Evolutionary conservation across 2,329 filamentous ascomycete species (phyloP), one percentile per base, ranked within the genome.

Genomic region (Fonsecaea nubica): DNA sequence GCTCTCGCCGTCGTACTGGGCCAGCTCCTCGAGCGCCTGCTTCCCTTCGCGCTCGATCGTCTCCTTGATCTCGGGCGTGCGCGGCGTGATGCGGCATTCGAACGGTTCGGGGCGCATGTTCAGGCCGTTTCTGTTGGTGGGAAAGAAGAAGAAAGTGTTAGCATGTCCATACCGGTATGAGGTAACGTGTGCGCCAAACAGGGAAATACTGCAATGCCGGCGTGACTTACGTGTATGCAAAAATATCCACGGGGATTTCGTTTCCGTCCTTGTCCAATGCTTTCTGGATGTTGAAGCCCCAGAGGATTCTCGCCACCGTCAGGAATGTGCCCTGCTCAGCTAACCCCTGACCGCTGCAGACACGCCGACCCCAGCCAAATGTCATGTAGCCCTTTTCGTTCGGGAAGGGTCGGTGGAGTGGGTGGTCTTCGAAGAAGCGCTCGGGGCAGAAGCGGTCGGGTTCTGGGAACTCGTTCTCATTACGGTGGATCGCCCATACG

Each of bases 61-160:
- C 62, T 79, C 75, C 2, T 76, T 76, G 60, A 87, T 84, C 65
- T 80, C 79, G 15, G 81, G 78, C 12, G 75, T 82, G 35, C 85
- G 77, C 12, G 85, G 83, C 40, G 76, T 80, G 67, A 87, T 85
- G 61, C 78, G 81, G 63, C 86, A 87, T 63, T 80, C 75, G 71
- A 88, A 88, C 0, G 83, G 82, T 67, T 82, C 79, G 3, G 85
- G 85, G 2, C 85, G 80, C 84, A 86, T 86, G 68, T 87, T 87
- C 30, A 87, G 76, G 1, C 85, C 85, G 68, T 87, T 86, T 1
- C 65, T 67, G 53, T 18, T 18, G 38, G 12, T 50, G 15, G 40
- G 40, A n/a, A 18, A 42, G 25, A 25, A 25, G 21, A 25, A 25
- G 2, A 18, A 35, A 15, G 52, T 13, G 58, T 65, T 40, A 65